Base-by-base conservation (phyloP, 106 monocot genomes). In the Apostasia ramifera region DNA sequence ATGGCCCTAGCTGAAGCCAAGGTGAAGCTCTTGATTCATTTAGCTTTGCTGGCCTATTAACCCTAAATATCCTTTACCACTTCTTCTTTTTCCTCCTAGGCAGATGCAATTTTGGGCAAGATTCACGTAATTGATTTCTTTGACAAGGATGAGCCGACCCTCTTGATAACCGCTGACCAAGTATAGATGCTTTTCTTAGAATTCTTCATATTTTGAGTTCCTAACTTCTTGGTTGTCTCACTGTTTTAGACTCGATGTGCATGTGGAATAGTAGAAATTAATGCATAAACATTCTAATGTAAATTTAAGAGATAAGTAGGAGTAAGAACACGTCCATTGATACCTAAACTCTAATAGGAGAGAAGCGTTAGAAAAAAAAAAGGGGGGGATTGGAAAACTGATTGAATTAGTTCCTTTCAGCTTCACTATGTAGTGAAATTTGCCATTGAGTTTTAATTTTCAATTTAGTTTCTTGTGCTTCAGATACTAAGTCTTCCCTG, bases 121-220 rank as follows among this genome's bases (percentile, higher is more conserved):
- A 77, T 92, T 51, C 64, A 66, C 49, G 61, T 48, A 12, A 75
- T 40, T 70, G 73, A 62, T 49, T 74, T 79, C 40, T 70, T 67
- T 11, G 59, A 73, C 45, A 47, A 57, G 2, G 68, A 71, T 78
- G 77, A 72, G 57, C 84, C 85, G 15, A 83, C 83, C n/a, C 78
- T 88, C 12, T 74, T 93, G 81, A 93, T 93, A 51, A 93, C 93
- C 47, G 89, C 93, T 48, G 93, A 93, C 57, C 89, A 89, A 53
- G 89, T 86, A 67, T 59, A 66, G 0, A 43, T 8, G 1, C 39
- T 14, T 40, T 64, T 43, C 62, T 26, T 63, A 8, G 0, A 54
- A 1, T 54, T 45, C 5, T 50, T 73, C 9, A 42, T 41, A 1
- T 44, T 2, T 4, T 8, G 55, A 2, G 13, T 15, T 15, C 26